A percentile compares a stretch with the other conserved stretches of the same genome.
Conservation (phyloP, 2,329 filamentous ascomycete genomes). For the Pochonia chlamydosporia region DNA sequence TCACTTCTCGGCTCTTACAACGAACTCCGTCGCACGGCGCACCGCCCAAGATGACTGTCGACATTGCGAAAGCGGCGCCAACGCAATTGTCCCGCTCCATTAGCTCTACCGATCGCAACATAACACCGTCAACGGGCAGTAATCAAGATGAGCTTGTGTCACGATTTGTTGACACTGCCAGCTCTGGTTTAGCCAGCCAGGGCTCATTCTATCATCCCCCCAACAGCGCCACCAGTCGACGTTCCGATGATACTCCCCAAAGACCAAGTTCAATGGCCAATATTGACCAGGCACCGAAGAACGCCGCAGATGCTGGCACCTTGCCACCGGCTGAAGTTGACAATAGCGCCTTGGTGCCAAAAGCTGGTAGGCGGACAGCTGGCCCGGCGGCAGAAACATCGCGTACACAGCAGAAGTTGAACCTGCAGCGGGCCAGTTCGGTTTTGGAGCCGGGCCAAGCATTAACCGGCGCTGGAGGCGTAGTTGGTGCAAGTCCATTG, state of each 20-base stretch:
- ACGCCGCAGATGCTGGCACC: conserved; percentile 6
- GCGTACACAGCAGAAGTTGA: conserved; percentile 69
- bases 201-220: conserved; percentile 45
- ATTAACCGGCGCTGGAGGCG: conserved; percentile 27
- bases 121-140: conserved; percentile 23
- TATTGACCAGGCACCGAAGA: conserved; percentile 19
- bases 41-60: conserved; percentile 59
- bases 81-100: conserved; percentile 30
- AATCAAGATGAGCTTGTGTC: conserved; percentile 48
- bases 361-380: conserved; percentile 32
- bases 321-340: conserved; percentile 25
- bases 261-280: conserved; percentile 39
- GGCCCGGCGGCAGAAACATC: conserved; percentile 49
- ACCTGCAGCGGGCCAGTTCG: conserved; percentile 67
- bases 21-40: conserved; percentile 56
- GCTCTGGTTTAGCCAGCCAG: conserved; percentile 43
- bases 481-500: conserved; percentile 38
- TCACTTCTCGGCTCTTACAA: conserved; percentile 62
- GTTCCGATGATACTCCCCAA: conserved; percentile 25
- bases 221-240: conserved; percentile 21
- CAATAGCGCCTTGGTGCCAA: conserved; percentile 42
- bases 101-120: conserved; percentile 20
- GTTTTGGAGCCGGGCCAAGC: conserved; percentile 59
- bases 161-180: conserved; percentile 49
- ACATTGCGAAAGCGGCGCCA: conserved; percentile 37